A percentile compares a stretch with the other conserved stretches of the same genome.
These are phyloP conservation scores for Priceomyces haplophilus DNA, from an alignment of 805 yeast species.

Conservation along the genomic window DNA sequence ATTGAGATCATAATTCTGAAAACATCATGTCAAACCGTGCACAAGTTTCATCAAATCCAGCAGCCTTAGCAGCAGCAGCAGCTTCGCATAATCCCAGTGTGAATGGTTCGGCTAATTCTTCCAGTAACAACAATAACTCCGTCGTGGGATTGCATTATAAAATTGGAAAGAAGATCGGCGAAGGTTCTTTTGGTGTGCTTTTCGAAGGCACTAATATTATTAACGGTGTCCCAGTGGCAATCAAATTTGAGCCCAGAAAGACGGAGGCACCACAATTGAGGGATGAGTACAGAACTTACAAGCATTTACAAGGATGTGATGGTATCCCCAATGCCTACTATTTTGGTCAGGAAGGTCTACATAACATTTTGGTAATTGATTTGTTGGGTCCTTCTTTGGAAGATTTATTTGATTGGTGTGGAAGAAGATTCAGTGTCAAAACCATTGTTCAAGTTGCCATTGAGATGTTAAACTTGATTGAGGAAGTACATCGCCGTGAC, in stretches of 20 bases:
- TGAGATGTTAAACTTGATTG: slow-evolving; percentile 73
- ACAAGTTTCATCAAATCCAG: slow-evolving; percentile 30
- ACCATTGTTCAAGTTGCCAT: slow-evolving; percentile 73
- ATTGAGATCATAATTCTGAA: neutral
- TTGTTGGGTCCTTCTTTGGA: slow-evolving; percentile 77
- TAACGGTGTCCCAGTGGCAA: slow-evolving; percentile 65
- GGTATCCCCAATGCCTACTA: slow-evolving; percentile 85
- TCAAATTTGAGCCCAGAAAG: slow-evolving; percentile 76
- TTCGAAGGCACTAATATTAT: slow-evolving; percentile 77
- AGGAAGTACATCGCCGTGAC: slow-evolving; percentile 72
- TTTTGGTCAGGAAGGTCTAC: slow-evolving; percentile 83
- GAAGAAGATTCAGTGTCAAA: slow-evolving; percentile 65
- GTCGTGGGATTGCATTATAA: slow-evolving; percentile 70
- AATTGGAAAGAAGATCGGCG: slow-evolving; percentile 81
- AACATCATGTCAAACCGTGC: slow-evolving; percentile 14
- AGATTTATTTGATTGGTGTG: slow-evolving; percentile 87
- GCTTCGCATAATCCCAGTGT: slow-evolving; percentile 27
- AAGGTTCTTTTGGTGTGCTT: slow-evolving; percentile 82
- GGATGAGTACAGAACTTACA: slow-evolving; percentile 78
- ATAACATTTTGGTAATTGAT: slow-evolving; percentile 73
- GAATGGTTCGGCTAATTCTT: slow-evolving; percentile 13
- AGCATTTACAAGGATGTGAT: slow-evolving; percentile 61
- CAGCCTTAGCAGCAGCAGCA: slow-evolving; percentile 40
- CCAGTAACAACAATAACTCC: slow-evolving; percentile 30
- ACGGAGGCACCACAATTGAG: slow-evolving; percentile 82